Conservation (phyloP, 257 asterid genomes). For the Solanum pimpinellifolium region DNA sequence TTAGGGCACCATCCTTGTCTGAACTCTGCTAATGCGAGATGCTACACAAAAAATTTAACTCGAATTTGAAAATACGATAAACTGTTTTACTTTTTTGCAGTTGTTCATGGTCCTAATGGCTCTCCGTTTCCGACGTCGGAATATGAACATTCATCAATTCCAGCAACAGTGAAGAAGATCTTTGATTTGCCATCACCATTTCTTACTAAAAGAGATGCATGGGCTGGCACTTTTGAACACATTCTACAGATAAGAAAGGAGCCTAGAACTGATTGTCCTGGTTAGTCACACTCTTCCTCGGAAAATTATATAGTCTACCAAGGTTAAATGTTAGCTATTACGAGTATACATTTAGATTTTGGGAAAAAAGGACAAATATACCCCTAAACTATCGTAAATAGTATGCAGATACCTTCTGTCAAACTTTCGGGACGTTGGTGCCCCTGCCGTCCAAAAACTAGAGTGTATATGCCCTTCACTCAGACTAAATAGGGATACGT, state of each 20-base stretch:
- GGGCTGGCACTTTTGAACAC: slow-evolving; percentile 82
- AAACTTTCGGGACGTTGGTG: no score
- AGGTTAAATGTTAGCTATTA: not conserved
- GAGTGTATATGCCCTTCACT: no score
- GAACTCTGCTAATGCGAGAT: not conserved
- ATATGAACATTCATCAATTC: slow-evolving; percentile 83
- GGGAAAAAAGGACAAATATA: no score
- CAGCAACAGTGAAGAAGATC: slow-evolving; percentile 84
- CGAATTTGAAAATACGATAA: not conserved
- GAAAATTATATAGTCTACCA: not conserved
- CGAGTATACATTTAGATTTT: no score
- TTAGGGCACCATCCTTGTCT: fast-evolving
- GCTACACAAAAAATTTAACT: not conserved
- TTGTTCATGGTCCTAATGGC: slow-evolving; percentile 82
- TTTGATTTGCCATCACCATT: slow-evolving; percentile 65
- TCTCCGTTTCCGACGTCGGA: slow-evolving; percentile 56
- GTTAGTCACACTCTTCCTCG: slow-evolving; percentile 14
- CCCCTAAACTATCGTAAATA: no score
- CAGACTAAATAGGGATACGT: no score
- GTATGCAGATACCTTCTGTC: no score
- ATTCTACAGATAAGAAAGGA: slow-evolving; percentile 27
- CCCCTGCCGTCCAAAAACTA: no score
- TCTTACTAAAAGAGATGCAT: slow-evolving; percentile 66
- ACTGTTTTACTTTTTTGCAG: slow-evolving; percentile 19
- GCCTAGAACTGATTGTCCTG: slow-evolving; percentile 87